Conservation (phyloP, 805 yeast species). For the Wickerhamomyces sydowiorum region DNA sequence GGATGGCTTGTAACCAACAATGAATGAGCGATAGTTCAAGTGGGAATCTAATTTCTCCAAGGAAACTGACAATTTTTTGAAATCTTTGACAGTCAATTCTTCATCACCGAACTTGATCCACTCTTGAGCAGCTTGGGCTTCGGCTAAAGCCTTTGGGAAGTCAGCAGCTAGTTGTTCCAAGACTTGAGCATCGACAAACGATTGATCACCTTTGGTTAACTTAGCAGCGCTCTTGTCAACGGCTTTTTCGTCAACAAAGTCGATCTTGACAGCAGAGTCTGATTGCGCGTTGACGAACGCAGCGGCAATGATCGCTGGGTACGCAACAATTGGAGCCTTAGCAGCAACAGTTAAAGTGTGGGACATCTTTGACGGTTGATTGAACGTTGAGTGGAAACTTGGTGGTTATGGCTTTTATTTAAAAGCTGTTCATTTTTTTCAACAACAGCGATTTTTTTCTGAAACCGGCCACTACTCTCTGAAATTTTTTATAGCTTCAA, state of each 20-base stretch:
- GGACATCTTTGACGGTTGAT: slow-evolving; percentile 31
- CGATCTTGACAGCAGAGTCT: slow-evolving; percentile 49
- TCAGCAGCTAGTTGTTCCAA: slow-evolving; percentile 44
- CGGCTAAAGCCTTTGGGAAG: slow-evolving; percentile 40
- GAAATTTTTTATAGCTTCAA: neutral
- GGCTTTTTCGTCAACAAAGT: slow-evolving; percentile 68
- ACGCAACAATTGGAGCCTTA: slow-evolving; percentile 81
- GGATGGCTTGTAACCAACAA: slow-evolving; percentile 61
- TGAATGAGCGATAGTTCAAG: slow-evolving; percentile 78
- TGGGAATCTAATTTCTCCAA: slow-evolving; percentile 79
- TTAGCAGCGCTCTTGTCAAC: slow-evolving; percentile 44
- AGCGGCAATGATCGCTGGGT: slow-evolving; percentile 73
- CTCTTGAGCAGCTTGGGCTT: slow-evolving; percentile 35
- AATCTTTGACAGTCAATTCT: slow-evolving; percentile 75
- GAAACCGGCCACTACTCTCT: neutral
- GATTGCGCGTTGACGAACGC: slow-evolving; percentile 56
- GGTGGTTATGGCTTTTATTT: too few relatives aligned
- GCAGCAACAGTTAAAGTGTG: slow-evolving; percentile 63
- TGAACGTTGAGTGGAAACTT: neutral
- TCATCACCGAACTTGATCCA: slow-evolving; percentile 68
- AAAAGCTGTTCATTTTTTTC: neutral
- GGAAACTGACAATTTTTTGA: slow-evolving; percentile 73
- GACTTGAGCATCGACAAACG: slow-evolving; percentile 36
- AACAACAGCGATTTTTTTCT: too few relatives aligned
- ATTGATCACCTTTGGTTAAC: slow-evolving; percentile 37